These are phyloP conservation scores for Cryptococcus depauperatus DNA, from an alignment of 1,284 basidiomycete species.

Conservation along the genomic window DNA sequence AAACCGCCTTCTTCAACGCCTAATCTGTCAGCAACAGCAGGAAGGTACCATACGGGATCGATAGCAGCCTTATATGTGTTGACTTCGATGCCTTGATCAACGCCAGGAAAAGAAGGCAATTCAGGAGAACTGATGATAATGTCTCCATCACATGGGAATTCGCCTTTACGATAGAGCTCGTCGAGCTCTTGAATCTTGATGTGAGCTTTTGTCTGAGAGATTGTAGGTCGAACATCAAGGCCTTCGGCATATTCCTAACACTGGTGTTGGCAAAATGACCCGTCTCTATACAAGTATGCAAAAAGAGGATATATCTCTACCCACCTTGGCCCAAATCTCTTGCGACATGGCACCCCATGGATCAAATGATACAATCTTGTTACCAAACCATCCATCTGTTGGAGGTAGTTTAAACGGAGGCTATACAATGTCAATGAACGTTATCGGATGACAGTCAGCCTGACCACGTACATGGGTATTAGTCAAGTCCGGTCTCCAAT, in stretches of 20 bases:
- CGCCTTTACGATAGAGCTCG: constrained; percentile 62
- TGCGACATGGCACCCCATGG: constrained; percentile 90
- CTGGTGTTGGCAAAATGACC: no score
- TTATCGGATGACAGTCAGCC: constrained; percentile 59
- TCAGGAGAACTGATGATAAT: constrained; percentile 57
- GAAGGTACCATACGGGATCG: constrained; percentile 89
- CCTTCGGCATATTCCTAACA: constrained; percentile 59
- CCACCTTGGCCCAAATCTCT: constrained; percentile 56
- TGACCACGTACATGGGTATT: constrained; percentile 57
- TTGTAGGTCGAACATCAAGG: constrained; percentile 77
- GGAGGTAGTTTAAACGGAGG: constrained; percentile 77
- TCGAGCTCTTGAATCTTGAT: constrained; percentile 66
- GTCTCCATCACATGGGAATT: constrained; percentile 71
- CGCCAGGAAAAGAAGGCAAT: constrained; percentile 44
- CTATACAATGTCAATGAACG: constrained; percentile 48
- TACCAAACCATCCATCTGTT: constrained; percentile 71
- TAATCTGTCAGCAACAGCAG: constrained; percentile 83
- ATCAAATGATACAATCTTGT: constrained; percentile 88
- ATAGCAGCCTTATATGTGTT: constrained; percentile 60
- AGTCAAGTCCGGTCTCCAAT: constrained; percentile 76
- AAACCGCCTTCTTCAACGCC: constrained; percentile 78
- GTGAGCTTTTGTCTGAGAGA: constrained; percentile 70
- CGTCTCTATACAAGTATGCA: no score
- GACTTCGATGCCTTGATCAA: constrained; percentile 77
- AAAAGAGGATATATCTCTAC: no score